Evolutionary conservation across 2,329 filamentous ascomycete species (phyloP), one percentile per base, ranked within the genome.

Genomic region (Paecilomyces sp.): DNA sequence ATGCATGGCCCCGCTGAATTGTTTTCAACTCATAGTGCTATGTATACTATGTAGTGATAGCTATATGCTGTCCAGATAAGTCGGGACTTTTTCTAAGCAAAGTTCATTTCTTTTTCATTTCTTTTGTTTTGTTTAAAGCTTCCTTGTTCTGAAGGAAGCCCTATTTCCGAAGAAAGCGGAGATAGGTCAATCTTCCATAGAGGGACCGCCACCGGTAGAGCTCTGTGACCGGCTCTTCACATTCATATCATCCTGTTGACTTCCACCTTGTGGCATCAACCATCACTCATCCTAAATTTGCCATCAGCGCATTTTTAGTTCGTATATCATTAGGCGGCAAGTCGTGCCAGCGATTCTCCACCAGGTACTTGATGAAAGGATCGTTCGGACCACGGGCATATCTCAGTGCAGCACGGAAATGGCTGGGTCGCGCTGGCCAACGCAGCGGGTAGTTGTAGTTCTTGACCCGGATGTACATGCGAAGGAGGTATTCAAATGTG

Each of bases 381-480:
- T 77, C 74, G 34, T 67, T 64, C 24, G 58, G 15, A 18, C 62
- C 62, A 33, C 63, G 63, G 2, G 68, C 71, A 65, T 64, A 67
- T 28, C 69, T 68, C 53, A 71, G 60, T 13, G 72, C 71, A 1
- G 68, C 61, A 11, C 64, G 63, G 60, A 74, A 76, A 63, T 75
- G 70, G 5, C 60, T 66, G 13, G 61, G 58, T n/a, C 64, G 63
- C 11, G 74, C 63, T 1, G 74, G 75, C 75, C 75, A 77, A 6
- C 47, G 62, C 2, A 65, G 56, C 2, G 67, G 66, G 50, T 73
- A 71, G 7, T 67, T 67, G 57, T 74, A 76, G 58, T 68, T 66
- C 30, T 63, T 68, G 1, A 67, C 63, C 0, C 69, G 69, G 34
- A 76, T 69, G 12, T 64, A 58, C 63, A 77, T 63, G 5, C 57